Percentiles rank a stretch among this genome's conserved stretches.
Evolutionary conservation across 2,329 filamentous ascomycete genomes (phyloP).

Genomic region (Coniochaeta hoffmannii): DNA sequence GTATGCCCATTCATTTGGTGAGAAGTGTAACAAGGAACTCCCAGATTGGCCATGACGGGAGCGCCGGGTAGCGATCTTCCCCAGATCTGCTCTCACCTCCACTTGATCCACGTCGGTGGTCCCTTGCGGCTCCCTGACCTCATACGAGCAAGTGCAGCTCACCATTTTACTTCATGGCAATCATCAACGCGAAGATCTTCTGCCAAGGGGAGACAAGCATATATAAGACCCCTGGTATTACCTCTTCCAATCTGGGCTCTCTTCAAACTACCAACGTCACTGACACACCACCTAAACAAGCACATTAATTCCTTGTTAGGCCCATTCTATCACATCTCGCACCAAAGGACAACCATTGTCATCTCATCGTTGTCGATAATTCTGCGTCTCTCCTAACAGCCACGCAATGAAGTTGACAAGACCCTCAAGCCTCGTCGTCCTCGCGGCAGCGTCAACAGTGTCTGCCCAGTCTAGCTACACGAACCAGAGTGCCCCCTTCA

Average conservation of each 20-base stretch:
- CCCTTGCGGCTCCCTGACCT: background rate
- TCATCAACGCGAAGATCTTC: background rate
- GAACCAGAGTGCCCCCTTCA: constrained; percentile 20
- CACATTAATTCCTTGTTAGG: background rate
- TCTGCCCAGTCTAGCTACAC: constrained; percentile 23
- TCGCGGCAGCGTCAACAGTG: constrained; percentile 16
- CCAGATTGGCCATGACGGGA: background rate
- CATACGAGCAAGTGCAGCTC: background rate
- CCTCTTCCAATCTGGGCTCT: background rate
- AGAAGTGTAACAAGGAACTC: background rate
- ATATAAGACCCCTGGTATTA: background rate
- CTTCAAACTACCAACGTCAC: background rate
- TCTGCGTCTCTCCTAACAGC: background rate
- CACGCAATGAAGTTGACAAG: background rate
- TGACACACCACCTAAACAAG: background rate
- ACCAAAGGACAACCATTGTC: background rate
- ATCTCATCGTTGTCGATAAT: background rate
- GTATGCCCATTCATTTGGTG: too few relatives aligned
- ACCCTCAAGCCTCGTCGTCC: constrained; percentile 17
- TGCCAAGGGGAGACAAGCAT: background rate
- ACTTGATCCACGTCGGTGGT: background rate
- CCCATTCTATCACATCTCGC: background rate
- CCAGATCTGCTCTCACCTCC: background rate
- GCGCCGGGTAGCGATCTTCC: background rate
- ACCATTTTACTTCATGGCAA: background rate